phyloP scores from a whole-genome alignment of 768 basidiomycete species.

The Tricholoma saponaceum region DNA sequence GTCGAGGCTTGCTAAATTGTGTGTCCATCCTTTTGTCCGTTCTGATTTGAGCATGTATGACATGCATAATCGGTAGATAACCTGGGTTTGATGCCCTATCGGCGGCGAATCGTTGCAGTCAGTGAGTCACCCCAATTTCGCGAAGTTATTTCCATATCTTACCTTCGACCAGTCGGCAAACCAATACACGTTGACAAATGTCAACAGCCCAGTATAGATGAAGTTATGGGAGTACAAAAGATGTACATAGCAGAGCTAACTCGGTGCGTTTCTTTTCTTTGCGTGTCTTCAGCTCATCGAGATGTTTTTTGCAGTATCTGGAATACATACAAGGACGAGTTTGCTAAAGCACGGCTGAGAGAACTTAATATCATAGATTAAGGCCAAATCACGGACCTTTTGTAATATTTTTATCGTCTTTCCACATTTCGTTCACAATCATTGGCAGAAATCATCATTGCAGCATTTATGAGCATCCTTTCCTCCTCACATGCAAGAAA shows the following conservation, averaged over 20 bases:
- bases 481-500: background rate
- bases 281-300: background rate
- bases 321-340: slow-evolving; percentile 93
- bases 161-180: slow-evolving; percentile 61
- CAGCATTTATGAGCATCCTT: background rate
- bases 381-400: slow-evolving; percentile 11
- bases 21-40: slow-evolving; percentile 18
- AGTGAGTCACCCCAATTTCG: slow-evolving; percentile 52
- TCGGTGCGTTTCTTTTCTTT: slow-evolving; percentile 46
- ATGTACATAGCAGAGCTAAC: slow-evolving; percentile 91
- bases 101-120: slow-evolving; percentile 92
- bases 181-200: slow-evolving; percentile 78
- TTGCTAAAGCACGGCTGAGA: slow-evolving; percentile 75
- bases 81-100: slow-evolving; percentile 92
- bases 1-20: slow-evolving; percentile 94
- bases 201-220: slow-evolving; percentile 79
- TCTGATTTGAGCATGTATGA: background rate
- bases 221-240: slow-evolving; percentile 74
- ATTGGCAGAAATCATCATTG: background rate
- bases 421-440: background rate
- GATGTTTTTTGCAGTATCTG: slow-evolving; percentile 62
- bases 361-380: slow-evolving; percentile 79
- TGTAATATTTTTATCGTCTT: slow-evolving; percentile 7
- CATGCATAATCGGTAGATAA: slow-evolving; percentile 62
- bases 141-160: background rate